Conservation (phyloP, 768 basidiomycete species). For the Melanogaster broomeanus region DNA sequence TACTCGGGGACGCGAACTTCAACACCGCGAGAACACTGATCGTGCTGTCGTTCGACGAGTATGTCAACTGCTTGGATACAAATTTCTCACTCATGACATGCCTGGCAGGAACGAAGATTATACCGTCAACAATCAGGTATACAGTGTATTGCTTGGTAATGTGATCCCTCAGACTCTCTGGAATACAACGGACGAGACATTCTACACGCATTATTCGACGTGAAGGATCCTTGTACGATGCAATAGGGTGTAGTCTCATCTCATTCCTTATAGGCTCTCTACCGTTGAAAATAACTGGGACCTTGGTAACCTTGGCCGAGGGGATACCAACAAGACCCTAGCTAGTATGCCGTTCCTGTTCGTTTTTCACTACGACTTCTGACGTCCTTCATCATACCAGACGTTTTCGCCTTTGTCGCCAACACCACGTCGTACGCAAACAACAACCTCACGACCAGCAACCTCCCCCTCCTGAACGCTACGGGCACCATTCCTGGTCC, state of each 20-base stretch:
- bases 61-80: conserved; percentile 19
- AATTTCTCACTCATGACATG: not conserved
- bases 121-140: conserved; percentile 48
- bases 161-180: conserved; percentile 43
- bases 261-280: conserved; percentile 34
- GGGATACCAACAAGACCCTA: conserved; percentile 50
- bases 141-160: conserved; percentile 44
- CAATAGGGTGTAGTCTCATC: not conserved
- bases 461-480: conserved; percentile 40
- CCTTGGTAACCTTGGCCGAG: conserved; percentile 59
- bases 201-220: conserved; percentile 63
- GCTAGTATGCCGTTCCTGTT: conserved; percentile 10
- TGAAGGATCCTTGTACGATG: conserved; percentile 8
- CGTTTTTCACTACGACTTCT: not conserved
- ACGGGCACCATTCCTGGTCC: conserved; percentile 45
- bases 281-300: conserved; percentile 64
- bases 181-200: conserved; percentile 51
- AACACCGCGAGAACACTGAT: conserved; percentile 58
- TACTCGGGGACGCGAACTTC: conserved; percentile 52
- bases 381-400: conserved; percentile 23
- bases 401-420: conserved; percentile 57
- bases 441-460: conserved; percentile 32
- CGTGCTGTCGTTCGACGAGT: conserved; percentile 66
- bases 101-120: conserved; percentile 28
- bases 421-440: conserved; percentile 43